A percentile compares a stretch with the other conserved stretches of the same genome.
These are phyloP conservation scores for Globisporangium solare DNA, from an alignment of 352 stramenopile genomes.

Conservation along the genomic window DNA sequence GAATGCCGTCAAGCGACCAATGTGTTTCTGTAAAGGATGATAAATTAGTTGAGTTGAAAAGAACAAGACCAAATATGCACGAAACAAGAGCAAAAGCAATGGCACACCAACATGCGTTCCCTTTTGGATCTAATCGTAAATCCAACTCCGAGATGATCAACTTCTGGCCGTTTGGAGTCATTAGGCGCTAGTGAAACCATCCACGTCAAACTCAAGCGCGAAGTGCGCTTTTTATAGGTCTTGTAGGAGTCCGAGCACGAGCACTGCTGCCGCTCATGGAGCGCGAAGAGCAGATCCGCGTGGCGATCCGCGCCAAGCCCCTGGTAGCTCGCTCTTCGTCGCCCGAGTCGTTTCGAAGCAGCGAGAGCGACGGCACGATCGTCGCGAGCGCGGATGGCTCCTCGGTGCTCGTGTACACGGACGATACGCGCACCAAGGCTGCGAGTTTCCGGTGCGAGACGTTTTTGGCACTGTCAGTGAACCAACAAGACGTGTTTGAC, in stretches of 20 bases:
- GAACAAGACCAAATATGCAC: not conserved
- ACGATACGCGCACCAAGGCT: constrained; percentile 23
- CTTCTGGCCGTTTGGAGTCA: too few species aligned
- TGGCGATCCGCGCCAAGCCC: constrained; percentile 59
- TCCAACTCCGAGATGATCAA: too few species aligned
- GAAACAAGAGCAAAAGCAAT: not conserved
- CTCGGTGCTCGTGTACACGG: constrained; percentile 40
- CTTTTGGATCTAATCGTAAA: not conserved
- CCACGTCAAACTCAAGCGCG: too few species aligned
- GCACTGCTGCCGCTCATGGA: constrained; percentile 20
- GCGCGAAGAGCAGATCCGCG: constrained; percentile 62
- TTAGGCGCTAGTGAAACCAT: too few species aligned
- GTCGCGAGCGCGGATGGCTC: constrained; percentile 29
- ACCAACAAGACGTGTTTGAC: constrained; percentile 55
- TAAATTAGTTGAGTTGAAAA: not conserved
- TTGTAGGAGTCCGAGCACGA: too few species aligned
- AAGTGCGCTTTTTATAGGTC: too few species aligned
- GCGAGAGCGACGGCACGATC: constrained; percentile 24
- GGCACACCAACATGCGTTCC: not conserved
- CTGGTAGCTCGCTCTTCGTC: not conserved
- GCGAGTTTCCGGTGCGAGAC: constrained; percentile 65
- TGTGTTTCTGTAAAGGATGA: too few species aligned
- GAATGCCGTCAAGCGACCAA: too few species aligned
- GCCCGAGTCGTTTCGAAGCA: not conserved
- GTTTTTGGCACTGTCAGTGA: constrained; percentile 31